Evolutionary conservation across 371 early-diverging fungal species (phyloP).

Genomic region (Mucor sp.): DNA sequence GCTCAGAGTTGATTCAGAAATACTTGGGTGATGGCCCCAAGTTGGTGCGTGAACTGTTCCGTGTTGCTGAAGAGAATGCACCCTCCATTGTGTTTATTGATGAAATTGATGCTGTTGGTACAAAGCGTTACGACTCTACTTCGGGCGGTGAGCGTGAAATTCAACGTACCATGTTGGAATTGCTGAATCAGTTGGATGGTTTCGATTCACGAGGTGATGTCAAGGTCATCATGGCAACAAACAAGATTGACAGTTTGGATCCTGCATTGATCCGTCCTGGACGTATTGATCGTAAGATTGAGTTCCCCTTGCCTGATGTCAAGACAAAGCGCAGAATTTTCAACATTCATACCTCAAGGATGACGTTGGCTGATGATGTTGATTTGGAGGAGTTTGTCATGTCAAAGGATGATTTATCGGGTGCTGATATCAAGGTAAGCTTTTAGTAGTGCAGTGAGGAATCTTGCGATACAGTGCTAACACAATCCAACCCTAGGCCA

Average conservation of each 20-base stretch:
- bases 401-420: slow-evolving; percentile 99
- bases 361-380: slow-evolving; percentile 98
- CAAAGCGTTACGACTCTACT: slow-evolving; percentile 97
- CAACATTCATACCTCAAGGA: slow-evolving; percentile 97
- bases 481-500: slow-evolving; percentile 64
- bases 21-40: slow-evolving; percentile 99
- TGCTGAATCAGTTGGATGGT: slow-evolving; percentile 99
- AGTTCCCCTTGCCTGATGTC: slow-evolving; percentile 99
- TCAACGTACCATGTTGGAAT: slow-evolving; percentile 99
- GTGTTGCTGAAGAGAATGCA: slow-evolving; percentile 99
- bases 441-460: not conserved
- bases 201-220: slow-evolving; percentile 99
- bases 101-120: slow-evolving; percentile 99
- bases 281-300: slow-evolving; percentile 99
- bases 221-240: slow-evolving; percentile 99
- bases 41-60: slow-evolving; percentile 99
- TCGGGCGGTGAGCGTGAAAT: slow-evolving; percentile 99
- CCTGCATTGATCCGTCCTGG: slow-evolving; percentile 99
- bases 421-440: slow-evolving; percentile 98
- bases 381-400: slow-evolving; percentile 98
- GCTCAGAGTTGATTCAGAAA: slow-evolving; percentile 99
- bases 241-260: slow-evolving; percentile 98
- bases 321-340: slow-evolving; percentile 99
- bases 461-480: not conserved
- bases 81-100: slow-evolving; percentile 99